phyloP scores from a whole-genome alignment of 495 filamentous ascomycete genomes.

The Penicillium diatomitis region DNA sequence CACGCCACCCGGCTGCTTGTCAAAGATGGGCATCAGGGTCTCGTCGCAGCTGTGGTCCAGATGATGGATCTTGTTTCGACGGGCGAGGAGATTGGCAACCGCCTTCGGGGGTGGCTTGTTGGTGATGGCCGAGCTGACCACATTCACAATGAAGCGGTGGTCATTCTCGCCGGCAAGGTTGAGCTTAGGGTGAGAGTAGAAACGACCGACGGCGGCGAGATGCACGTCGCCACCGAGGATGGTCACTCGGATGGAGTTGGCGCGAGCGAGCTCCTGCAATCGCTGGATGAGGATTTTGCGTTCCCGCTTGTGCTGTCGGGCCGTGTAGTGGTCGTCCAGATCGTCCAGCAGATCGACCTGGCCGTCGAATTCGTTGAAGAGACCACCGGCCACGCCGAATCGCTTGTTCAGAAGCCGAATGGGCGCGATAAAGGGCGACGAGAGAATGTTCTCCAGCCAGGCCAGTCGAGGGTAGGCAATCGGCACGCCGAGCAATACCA shows the following conservation, averaged over 20 bases:
- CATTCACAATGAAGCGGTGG: slow-evolving; percentile 65
- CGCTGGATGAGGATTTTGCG: slow-evolving; percentile 63
- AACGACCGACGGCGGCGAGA: slow-evolving; percentile 63
- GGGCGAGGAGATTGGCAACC: slow-evolving; percentile 79
- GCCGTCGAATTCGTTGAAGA: slow-evolving; percentile 93
- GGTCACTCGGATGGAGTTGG: slow-evolving; percentile 68
- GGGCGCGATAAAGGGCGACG: slow-evolving; percentile 71
- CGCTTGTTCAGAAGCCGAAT: slow-evolving; percentile 85
- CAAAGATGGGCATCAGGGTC: slow-evolving; percentile 77
- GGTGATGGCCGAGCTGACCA: slow-evolving; percentile 73
- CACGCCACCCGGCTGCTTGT: slow-evolving; percentile 65
- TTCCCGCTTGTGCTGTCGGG: slow-evolving; percentile 83
- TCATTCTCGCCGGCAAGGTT: slow-evolving; percentile 52
- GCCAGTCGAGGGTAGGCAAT: slow-evolving; percentile 91
- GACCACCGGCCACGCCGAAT: slow-evolving; percentile 71
- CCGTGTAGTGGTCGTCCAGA: slow-evolving; percentile 91
- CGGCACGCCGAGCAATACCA: slow-evolving; percentile 82
- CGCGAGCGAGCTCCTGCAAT: slow-evolving; percentile 61
- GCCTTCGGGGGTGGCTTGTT: slow-evolving; percentile 88
- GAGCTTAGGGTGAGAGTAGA: slow-evolving; percentile 60
- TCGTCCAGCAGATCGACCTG: slow-evolving; percentile 86
- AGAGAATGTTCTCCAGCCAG: slow-evolving; percentile 87
- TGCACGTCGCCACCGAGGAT: slow-evolving; percentile 81
- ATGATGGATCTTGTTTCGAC: slow-evolving; percentile 87
- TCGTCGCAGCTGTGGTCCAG: slow-evolving; percentile 79